Percentiles rank a stretch among this genome's conserved stretches.
Conservation (phyloP, 2,329 filamentous ascomycete genomes). For the Pseudogymnoascus sp. region DNA sequence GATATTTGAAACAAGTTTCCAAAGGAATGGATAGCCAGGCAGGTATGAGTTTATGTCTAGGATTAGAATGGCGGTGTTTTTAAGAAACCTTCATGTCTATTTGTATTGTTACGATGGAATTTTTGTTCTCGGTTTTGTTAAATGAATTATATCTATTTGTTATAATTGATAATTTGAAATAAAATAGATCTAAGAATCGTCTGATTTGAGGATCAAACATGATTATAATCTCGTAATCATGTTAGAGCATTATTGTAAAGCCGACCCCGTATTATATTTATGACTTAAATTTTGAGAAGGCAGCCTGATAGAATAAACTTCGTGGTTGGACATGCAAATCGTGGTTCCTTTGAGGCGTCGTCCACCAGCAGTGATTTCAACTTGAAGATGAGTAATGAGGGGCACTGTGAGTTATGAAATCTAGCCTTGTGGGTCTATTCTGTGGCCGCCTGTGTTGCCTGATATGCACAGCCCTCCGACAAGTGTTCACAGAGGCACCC, state of each 20-base stretch:
- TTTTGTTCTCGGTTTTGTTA: neutral
- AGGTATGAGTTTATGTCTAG: neutral
- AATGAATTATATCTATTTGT: neutral
- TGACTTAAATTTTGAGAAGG: neutral
- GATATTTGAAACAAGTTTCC: neutral
- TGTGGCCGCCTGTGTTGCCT: neutral
- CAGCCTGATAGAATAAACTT: neutral
- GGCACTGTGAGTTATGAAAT: neutral
- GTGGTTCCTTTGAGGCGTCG: neutral
- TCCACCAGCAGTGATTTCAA: neutral
- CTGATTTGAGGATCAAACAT: neutral
- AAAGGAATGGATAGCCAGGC: neutral
- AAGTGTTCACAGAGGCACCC: neutral
- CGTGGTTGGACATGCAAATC: neutral
- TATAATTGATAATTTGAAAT: neutral
- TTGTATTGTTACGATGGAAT: neutral
- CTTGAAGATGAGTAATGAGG: neutral
- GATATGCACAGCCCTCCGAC: neutral
- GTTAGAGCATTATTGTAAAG: neutral
- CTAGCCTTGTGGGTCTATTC: neutral
- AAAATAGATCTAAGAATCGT: neutral
- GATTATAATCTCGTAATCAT: no score
- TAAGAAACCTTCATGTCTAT: neutral
- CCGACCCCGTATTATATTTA: neutral
- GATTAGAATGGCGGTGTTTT: neutral